Base-by-base conservation (phyloP, 805 yeast genomes). In the Candida golubevii region DNA sequence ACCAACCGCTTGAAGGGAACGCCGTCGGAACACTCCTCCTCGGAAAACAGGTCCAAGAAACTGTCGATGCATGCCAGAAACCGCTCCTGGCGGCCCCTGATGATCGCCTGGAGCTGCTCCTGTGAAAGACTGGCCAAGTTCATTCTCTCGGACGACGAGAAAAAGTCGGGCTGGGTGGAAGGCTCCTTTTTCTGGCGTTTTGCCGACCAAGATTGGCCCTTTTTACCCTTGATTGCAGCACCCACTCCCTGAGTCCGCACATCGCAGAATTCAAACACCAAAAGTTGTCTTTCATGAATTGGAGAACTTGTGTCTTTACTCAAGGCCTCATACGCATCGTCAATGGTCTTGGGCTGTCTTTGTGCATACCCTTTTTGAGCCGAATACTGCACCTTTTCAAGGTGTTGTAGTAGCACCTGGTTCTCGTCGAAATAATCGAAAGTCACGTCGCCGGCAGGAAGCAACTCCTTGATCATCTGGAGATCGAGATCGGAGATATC, bases 231-330 rank as follows among this genome's bases (percentile, higher is more conserved):
- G 13, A 61, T 42, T 0, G 54, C 51, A 6, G 68, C 59, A 0
- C 68, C 65, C 61, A 75, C 35, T 67, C 75, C 69, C 71, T 78
- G 51, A 67, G 78, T 54, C 69, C 76, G 55, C 11, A 85, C 86
- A 60, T 90, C 96, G 13, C 79, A 71, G 60, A 90, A 87, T 51
- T 85, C 90, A 57, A 90, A 85, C 1, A 87, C 70, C 26, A 90
- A 67, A 8, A 86, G 56, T 50, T 83, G 89, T 15, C 73, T 69
- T 9, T 57, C 59, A 11, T 60, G 60, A 36, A 77, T 74, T 15
- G 79, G 63, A 37, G 77, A 69, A 44, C 71, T 77, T 34, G 77
- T 67, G 8, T 44, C 44, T 56, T 79, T 84, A 9, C 67, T 63
- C 34, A 78, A 80, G 37, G 78, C 76, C 53, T 80, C 83, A 34